Percentiles rank a stretch among this genome's conserved stretches.
Conservation (phyloP, 208 protist species). For the Ichthyophonus hoferi region DNA sequence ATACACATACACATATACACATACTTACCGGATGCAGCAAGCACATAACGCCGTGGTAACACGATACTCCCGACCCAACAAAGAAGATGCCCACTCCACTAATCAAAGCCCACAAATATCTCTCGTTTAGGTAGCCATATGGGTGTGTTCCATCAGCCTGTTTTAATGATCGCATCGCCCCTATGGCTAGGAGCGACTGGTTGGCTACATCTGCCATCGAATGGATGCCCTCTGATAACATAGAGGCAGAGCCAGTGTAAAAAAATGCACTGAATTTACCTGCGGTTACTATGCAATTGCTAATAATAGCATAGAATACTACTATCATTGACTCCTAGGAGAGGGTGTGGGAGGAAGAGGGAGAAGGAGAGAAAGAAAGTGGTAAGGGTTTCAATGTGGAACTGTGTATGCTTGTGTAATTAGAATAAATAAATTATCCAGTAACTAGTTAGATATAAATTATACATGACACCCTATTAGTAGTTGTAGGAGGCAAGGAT, state of each 20-base stretch:
- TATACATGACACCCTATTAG: too few relatives aligned
- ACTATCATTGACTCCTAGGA: background rate
- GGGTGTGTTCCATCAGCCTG: constrained; percentile 39
- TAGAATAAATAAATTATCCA: too few relatives aligned
- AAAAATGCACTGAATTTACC: constrained; percentile 38
- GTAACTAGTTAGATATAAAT: too few relatives aligned
- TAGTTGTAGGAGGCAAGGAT: too few relatives aligned
- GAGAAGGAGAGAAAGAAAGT: background rate
- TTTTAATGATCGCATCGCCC: constrained; percentile 7
- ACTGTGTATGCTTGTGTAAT: too few relatives aligned
- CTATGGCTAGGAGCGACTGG: constrained; percentile 11
- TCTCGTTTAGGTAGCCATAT: constrained; percentile 47
- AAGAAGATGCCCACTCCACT: constrained; percentile 58
- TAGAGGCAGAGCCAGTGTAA: constrained; percentile 46
- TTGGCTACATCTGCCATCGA: constrained; percentile 53
- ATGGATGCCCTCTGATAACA: constrained; percentile 49
- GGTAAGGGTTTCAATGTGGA: background rate
- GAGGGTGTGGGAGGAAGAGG: background rate
- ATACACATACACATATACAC: background rate
- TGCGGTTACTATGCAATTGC: constrained; percentile 18
- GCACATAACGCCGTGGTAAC: constrained; percentile 43
- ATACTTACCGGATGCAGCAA: constrained; percentile 23
- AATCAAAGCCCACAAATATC: constrained; percentile 51
- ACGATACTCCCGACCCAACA: constrained; percentile 48
- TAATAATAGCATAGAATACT: constrained; percentile 34